Evolutionary conservation across 1,284 basidiomycete genomes (phyloP).

Genomic region (Ganoderma multipileum): DNA sequence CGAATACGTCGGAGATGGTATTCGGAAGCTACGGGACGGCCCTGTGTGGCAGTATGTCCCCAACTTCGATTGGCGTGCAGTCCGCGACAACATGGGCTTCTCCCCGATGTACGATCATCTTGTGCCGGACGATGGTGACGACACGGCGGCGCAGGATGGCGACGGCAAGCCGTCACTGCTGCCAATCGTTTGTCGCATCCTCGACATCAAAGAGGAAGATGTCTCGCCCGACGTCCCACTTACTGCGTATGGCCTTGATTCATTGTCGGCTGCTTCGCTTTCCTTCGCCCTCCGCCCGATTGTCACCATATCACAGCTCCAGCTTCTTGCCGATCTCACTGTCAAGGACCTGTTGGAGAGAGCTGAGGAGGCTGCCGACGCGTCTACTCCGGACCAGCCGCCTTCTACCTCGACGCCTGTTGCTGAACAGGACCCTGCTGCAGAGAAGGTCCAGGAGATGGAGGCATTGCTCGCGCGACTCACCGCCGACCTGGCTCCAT

Average conservation of each 20-base stretch:
- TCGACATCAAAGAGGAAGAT: constrained; percentile 43
- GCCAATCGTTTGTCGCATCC: constrained; percentile 32
- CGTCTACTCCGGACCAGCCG: neutral
- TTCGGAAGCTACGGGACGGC: constrained; percentile 31
- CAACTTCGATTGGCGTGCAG: constrained; percentile 38
- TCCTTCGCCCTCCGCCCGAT: constrained; percentile 42
- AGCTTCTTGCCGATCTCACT: constrained; percentile 45
- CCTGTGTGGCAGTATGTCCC: constrained; percentile 41
- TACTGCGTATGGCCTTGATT: constrained; percentile 50
- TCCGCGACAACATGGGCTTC: constrained; percentile 31
- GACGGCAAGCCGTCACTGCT: neutral
- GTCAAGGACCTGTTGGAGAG: constrained; percentile 25
- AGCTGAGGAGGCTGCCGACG: neutral
- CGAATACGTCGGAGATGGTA: constrained; percentile 39
- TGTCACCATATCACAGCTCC: constrained; percentile 44
- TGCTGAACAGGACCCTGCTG: neutral
- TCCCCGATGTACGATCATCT: constrained; percentile 36
- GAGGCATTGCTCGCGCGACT: neutral
- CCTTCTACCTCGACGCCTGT: neutral
- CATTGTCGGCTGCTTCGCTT: constrained; percentile 45
- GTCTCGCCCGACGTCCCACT: constrained; percentile 47
- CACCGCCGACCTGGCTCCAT: neutral
- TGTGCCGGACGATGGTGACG: constrained; percentile 13
- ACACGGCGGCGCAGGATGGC: neutral
- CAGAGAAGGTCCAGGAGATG: neutral